Conservation (phyloP, 192 early-diverging fungal species). For the Powellomyces hirtus region DNA sequence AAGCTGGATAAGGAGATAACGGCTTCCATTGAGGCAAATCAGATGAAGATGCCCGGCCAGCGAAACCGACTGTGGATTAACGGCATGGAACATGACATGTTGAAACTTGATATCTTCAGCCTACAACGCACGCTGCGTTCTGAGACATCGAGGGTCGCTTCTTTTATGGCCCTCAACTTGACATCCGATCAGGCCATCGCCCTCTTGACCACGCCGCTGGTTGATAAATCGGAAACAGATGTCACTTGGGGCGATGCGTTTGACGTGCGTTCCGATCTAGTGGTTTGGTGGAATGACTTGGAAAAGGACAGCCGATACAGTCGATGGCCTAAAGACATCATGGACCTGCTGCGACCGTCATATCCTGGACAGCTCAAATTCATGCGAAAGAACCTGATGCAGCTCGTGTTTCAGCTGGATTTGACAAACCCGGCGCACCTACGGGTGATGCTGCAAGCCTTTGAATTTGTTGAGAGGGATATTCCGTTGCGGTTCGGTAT, state of each 20-base stretch:
- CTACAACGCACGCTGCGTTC: slow-evolving; percentile 28
- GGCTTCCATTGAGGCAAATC: slow-evolving; percentile 38
- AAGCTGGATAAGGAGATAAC: slow-evolving; percentile 39
- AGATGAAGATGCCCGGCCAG: slow-evolving; percentile 10
- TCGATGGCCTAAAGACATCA: slow-evolving; percentile 60
- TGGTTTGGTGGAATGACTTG: slow-evolving; percentile 91
- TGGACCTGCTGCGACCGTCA: slow-evolving; percentile 58
- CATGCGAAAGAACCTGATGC: slow-evolving; percentile 77
- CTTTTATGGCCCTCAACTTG: slow-evolving; percentile 22
- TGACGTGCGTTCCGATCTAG: slow-evolving; percentile 73
- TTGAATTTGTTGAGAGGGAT: slow-evolving; percentile 60
- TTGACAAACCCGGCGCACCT: slow-evolving; percentile 57
- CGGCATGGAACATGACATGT: slow-evolving; percentile 35
- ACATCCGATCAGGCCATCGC: slow-evolving; percentile 27
- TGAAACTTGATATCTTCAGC: slow-evolving; percentile 36
- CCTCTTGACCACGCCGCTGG: slow-evolving; percentile 27
- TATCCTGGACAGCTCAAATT: slow-evolving; percentile 72
- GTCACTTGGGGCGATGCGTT: slow-evolving; percentile 56
- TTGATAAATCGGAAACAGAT: slow-evolving; percentile 21
- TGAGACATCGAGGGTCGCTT: slow-evolving; percentile 24
- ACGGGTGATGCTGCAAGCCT: slow-evolving; percentile 56
- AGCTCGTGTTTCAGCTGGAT: slow-evolving; percentile 72
- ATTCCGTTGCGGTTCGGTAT: slow-evolving; percentile 88
- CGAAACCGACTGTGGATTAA: slow-evolving; percentile 38
- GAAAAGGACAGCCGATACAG: slow-evolving; percentile 78